Evolutionary conservation across 805 yeast genomes (phyloP).

Genomic region (Crinitomyces ghanaensis): DNA sequence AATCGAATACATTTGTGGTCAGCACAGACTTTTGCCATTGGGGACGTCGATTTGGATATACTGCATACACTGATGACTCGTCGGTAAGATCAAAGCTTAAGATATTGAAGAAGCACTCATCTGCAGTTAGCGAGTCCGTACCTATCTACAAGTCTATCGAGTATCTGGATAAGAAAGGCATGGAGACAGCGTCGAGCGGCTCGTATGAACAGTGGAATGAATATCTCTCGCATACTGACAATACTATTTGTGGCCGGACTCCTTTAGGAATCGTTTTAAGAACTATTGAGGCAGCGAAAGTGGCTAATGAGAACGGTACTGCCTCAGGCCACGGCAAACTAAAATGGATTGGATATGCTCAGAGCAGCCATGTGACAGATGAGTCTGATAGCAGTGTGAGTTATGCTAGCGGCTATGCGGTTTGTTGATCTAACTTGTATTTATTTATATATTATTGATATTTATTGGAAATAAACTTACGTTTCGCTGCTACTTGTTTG

Average conservation of each 20-base stretch:
- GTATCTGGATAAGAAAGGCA: constrained; percentile 56
- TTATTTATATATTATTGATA: no score
- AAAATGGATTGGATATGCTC: constrained; percentile 70
- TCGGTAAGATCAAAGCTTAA: constrained; percentile 15
- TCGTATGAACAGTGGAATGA: constrained; percentile 48
- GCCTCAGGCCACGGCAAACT: constrained; percentile 28
- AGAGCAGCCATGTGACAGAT: constrained; percentile 45
- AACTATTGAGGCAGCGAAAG: constrained; percentile 32
- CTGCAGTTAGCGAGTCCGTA: constrained; percentile 19
- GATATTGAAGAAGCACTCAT: no score
- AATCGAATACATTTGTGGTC: constrained; percentile 56
- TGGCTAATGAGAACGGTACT: constrained; percentile 11
- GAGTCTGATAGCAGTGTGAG: constrained; percentile 72
- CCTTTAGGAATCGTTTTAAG: constrained; percentile 60
- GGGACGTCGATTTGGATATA: constrained; percentile 60
- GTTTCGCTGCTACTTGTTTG: no score
- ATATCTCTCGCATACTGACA: constrained; percentile 61
- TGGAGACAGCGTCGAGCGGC: constrained; percentile 48
- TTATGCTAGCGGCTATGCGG: constrained; percentile 70
- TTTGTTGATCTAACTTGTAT: constrained; percentile 2
- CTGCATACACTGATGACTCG: constrained; percentile 31
- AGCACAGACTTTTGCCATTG: constrained; percentile 95
- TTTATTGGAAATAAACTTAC: no score
- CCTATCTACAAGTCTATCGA: constrained; percentile 69
- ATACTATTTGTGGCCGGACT: constrained; percentile 88